A percentile compares a stretch with the other conserved stretches of the same genome.
Conservation (phyloP, 1,139 yeast species). For the Yamadazyma atmosphaerica region DNA sequence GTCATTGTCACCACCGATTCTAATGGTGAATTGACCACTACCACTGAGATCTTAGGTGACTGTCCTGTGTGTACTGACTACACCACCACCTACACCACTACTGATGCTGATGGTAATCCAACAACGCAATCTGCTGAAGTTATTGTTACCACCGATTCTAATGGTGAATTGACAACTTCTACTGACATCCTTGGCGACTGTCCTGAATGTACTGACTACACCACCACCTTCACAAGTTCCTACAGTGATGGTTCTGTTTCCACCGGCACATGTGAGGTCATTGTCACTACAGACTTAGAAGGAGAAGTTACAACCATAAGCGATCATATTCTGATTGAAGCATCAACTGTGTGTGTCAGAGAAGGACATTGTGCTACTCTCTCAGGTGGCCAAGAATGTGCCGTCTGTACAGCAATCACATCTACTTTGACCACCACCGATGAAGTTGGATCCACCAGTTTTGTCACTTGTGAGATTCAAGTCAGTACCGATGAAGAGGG, state of each 20-base stretch:
- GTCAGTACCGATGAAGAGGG: slow-evolving; percentile 1
- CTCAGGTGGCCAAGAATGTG: neutral
- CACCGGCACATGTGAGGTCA: slow-evolving; percentile 11
- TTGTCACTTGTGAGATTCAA: neutral
- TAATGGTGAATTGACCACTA: slow-evolving; percentile 6
- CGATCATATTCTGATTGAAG: neutral
- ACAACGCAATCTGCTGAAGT: slow-evolving; percentile 8
- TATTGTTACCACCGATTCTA: slow-evolving; percentile 3
- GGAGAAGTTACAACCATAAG: slow-evolving; percentile 10
- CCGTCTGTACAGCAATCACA: slow-evolving; percentile 2
- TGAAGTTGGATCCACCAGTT: neutral
- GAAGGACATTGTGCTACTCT: slow-evolving; percentile 3
- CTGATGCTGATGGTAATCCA: slow-evolving; percentile 11
- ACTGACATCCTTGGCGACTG: slow-evolving; percentile 9
- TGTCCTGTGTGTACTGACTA: slow-evolving; percentile 14
- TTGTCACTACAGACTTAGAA: slow-evolving; percentile 12
- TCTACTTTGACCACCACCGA: slow-evolving; percentile 3
- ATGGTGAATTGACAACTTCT: slow-evolving; percentile 7
- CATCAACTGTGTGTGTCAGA: slow-evolving; percentile 2
- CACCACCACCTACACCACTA: slow-evolving; percentile 14
- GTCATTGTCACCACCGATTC: slow-evolving; percentile 9
- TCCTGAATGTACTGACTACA: slow-evolving; percentile 16
- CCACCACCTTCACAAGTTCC: slow-evolving; percentile 17
- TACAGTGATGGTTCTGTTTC: slow-evolving; percentile 12
- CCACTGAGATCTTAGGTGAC: slow-evolving; percentile 8